Percentiles rank a stretch among this genome's conserved stretches.
Conservation (phyloP, 2,329 filamentous ascomycete species). For the Pseudogymnoascus sp. region DNA sequence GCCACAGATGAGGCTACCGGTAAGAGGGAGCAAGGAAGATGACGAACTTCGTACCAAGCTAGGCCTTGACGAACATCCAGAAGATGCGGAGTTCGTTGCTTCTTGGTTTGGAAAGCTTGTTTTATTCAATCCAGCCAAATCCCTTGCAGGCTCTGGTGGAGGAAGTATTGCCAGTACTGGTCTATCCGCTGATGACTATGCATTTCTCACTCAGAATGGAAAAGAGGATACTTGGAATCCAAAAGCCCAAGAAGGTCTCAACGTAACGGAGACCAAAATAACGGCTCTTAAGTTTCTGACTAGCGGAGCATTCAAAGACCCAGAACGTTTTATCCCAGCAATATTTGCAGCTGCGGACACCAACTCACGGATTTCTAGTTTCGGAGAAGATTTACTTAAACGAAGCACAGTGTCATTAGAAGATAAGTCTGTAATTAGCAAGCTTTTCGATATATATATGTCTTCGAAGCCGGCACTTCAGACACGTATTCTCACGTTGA, state of each 20-base stretch:
- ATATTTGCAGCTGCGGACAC: conserved; percentile 76
- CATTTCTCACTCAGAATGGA: conserved; percentile 59
- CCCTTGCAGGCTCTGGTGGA: background rate
- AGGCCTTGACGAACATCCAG: conserved; percentile 52
- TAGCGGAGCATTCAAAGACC: conserved; percentile 78
- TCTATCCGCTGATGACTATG: conserved; percentile 57
- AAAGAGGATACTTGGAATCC: conserved; percentile 66
- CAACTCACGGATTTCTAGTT: conserved; percentile 72
- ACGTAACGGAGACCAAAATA: conserved; percentile 63
- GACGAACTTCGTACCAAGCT: conserved; percentile 57
- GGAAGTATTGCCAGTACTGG: conserved; percentile 40
- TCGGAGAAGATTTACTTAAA: conserved; percentile 87
- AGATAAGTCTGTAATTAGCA: conserved; percentile 52
- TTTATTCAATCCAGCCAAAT: conserved; percentile 43
- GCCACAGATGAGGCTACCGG: conserved; percentile 63
- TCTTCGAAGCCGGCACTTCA: conserved; percentile 66
- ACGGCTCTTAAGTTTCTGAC: conserved; percentile 66
- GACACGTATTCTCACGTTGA: conserved; percentile 66
- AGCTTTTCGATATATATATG: conserved; percentile 68
- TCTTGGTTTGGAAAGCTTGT: conserved; percentile 72
- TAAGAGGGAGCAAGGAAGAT: conserved; percentile 75
- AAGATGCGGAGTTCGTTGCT: conserved; percentile 69
- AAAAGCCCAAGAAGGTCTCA: conserved; percentile 52
- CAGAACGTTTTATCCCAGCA: conserved; percentile 76
- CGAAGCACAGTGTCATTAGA: conserved; percentile 70